phyloP scores from a whole-genome alignment of 2,329 filamentous ascomycete genomes.

The Magnaporthiopsis poae region DNA sequence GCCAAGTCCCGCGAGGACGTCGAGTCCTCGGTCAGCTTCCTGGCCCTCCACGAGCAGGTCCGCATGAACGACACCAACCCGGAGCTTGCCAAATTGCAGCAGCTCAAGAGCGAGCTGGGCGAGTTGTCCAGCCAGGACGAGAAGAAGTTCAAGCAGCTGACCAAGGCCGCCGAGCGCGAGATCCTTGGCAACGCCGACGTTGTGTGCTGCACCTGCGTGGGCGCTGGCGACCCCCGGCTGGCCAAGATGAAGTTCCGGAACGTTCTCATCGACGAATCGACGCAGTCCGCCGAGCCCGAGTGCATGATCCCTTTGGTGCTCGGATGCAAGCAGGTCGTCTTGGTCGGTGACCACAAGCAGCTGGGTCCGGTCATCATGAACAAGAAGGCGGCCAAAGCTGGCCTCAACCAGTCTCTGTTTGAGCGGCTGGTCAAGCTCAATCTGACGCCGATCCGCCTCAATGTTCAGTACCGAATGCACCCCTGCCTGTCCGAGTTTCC shows the following conservation, averaged over 20 bases:
- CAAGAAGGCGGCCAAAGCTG: constrained; percentile 97
- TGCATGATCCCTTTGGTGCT: constrained; percentile 97
- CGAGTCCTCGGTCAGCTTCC: constrained; percentile 91
- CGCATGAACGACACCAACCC: constrained; percentile 94
- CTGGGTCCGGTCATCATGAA: constrained; percentile 99
- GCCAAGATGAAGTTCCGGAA: constrained; percentile 98
- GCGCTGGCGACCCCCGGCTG: constrained; percentile 87
- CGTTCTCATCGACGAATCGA: constrained; percentile 95
- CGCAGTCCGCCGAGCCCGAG: constrained; percentile 93
- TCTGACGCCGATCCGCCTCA: constrained; percentile 80
- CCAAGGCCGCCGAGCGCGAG: constrained; percentile 84
- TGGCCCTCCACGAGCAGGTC: constrained; percentile 92
- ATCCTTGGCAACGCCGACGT: constrained; percentile 93
- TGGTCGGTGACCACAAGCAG: constrained; percentile 96
- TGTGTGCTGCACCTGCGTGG: constrained; percentile 97
- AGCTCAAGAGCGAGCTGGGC: constrained; percentile 82
- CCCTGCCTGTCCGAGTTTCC: constrained; percentile 94
- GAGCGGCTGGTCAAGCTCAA: constrained; percentile 90
- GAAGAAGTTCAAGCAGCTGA: constrained; percentile 96
- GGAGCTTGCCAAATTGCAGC: constrained; percentile 82
- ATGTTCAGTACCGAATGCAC: constrained; percentile 98
- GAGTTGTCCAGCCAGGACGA: constrained; percentile 92
- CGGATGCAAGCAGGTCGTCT: constrained; percentile 96
- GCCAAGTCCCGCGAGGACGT: constrained; percentile 98
- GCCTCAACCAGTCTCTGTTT: constrained; percentile 95